These are phyloP conservation scores for Linnemannia hyalina DNA, from an alignment of 192 early-diverging fungal species.

Conservation along the genomic window DNA sequence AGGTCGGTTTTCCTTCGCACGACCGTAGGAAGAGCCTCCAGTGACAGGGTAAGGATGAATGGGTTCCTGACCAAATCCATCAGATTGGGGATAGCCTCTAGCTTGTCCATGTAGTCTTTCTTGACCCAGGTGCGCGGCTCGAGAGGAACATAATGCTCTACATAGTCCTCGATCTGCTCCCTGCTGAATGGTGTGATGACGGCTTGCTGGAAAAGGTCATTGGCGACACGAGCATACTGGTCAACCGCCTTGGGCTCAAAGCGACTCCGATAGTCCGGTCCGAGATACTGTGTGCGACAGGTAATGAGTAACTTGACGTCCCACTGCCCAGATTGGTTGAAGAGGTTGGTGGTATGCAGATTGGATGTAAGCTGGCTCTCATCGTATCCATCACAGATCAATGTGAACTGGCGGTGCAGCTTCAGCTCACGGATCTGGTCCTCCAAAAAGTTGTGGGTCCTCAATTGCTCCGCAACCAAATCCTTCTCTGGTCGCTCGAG, in stretches of 20 bases:
- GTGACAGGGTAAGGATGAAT: background rate
- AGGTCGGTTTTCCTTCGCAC: background rate
- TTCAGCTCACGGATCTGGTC: background rate
- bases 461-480: background rate
- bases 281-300: background rate
- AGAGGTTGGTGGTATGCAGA: background rate
- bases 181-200: background rate
- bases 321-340: background rate
- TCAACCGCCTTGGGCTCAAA: background rate
- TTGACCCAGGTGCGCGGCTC: background rate
- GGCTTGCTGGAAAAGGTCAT: background rate
- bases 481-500: background rate
- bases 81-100: background rate
- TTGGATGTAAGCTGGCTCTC: background rate
- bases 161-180: background rate
- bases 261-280: background rate
- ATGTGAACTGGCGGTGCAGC: background rate
- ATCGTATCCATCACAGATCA: background rate
- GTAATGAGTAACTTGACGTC: background rate
- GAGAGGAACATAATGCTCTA: too few relatives aligned
- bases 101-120: background rate
- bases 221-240: too few relatives aligned
- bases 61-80: slow-evolving; percentile 17
- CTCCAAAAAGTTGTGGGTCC: background rate
- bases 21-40: background rate